Conservation (phyloP, 768 basidiomycete species). For the Phlebiopsis gigantea region DNA sequence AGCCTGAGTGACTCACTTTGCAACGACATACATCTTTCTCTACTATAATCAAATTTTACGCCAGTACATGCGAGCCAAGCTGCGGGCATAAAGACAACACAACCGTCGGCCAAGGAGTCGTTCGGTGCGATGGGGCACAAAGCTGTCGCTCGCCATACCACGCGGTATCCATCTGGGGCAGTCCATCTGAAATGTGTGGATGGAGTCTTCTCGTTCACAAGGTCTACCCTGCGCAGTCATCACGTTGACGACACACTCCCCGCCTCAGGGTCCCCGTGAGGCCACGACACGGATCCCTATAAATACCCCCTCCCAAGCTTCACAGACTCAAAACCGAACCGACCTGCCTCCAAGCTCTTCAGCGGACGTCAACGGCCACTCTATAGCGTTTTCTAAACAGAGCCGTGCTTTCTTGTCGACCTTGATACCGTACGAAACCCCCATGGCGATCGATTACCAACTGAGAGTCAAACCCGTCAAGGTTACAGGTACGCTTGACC, state of each 20-base stretch:
- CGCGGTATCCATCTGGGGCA: not conserved
- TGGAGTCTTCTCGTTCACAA: not conserved
- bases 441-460: slow-evolving; percentile 24
- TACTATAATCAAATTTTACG: no score
- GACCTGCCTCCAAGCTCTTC: not conserved
- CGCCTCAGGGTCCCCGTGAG: not conserved
- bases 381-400: not conserved
- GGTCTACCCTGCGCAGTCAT: not conserved
- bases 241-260: not conserved
- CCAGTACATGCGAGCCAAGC: no score
- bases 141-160: not conserved
- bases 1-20: no score
- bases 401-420: not conserved
- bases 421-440: not conserved
- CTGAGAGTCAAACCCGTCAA: slow-evolving; percentile 37
- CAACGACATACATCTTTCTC: not conserved
- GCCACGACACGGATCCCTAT: not conserved
- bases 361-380: not conserved
- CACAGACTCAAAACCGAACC: not conserved
- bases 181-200: not conserved
- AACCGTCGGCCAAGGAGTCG: no score
- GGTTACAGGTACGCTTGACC: slow-evolving; percentile 29
- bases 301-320: not conserved
- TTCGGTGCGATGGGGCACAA: no score
- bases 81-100: no score